Conservation (phyloP, 768 basidiomycete species). For the Boletus subcaerulescens region DNA sequence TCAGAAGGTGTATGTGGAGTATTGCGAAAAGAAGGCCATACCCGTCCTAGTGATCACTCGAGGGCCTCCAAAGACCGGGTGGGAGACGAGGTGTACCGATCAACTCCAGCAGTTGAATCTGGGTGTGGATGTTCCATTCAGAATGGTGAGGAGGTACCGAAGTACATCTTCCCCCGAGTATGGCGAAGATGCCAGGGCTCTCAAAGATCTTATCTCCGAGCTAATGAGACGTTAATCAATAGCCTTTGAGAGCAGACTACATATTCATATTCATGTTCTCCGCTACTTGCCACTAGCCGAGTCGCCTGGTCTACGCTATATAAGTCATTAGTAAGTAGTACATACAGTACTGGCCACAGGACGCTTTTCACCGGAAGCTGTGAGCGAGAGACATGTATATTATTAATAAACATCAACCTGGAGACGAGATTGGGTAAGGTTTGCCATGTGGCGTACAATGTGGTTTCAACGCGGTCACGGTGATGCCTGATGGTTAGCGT, state of each 20-base stretch:
- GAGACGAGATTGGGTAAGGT: background rate
- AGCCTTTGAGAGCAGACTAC: background rate
- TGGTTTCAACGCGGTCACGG: background rate
- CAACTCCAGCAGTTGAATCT: conserved; percentile 14
- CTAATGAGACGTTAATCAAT: background rate
- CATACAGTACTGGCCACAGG: background rate
- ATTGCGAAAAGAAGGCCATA: conserved; percentile 18
- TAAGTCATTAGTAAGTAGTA: background rate
- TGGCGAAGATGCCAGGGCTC: conserved; percentile 12
- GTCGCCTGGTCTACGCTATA: background rate
- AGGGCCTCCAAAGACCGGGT: conserved; percentile 4
- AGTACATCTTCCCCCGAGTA: conserved; percentile 8
- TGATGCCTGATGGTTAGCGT: background rate
- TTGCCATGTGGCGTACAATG: background rate
- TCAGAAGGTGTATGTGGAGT: conserved; percentile 23
- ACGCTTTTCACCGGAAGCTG: background rate
- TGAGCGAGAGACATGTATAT: background rate
- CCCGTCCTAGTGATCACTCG: conserved; percentile 22
- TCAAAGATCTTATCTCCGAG: conserved; percentile 12
- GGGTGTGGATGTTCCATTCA: conserved; percentile 1
- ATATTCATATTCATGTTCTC: background rate
- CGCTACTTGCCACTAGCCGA: background rate
- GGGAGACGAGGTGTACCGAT: conserved; percentile 11
- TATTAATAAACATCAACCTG: no score
- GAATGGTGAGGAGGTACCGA: conserved; percentile 12